phyloP scores from a whole-genome alignment of 192 early-diverging fungal species.

The Coemansia brasiliensis region DNA sequence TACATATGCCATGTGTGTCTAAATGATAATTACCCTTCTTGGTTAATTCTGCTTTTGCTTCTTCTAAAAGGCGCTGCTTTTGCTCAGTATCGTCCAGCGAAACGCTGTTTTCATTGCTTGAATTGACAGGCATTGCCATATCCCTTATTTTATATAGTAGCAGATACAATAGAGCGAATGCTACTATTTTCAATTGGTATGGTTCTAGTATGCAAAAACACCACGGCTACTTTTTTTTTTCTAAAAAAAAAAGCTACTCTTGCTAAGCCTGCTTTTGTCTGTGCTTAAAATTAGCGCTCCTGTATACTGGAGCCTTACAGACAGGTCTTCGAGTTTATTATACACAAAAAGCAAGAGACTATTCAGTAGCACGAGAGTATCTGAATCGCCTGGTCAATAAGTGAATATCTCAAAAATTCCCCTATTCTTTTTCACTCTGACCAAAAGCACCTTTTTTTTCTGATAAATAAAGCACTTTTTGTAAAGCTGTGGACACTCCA shows the following conservation, averaged over 20 bases:
- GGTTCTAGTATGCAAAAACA: too few relatives aligned
- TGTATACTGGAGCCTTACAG: not conserved
- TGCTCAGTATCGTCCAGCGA: conserved; percentile 28
- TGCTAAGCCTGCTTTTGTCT: too few relatives aligned
- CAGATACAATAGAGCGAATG: not conserved
- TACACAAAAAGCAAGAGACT: conserved; percentile 7
- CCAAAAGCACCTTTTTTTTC: too few relatives aligned
- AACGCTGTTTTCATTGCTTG: conserved; percentile 7
- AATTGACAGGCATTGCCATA: conserved; percentile 6
- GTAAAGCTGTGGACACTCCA: too few relatives aligned
- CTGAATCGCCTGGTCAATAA: too few relatives aligned
- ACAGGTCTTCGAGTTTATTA: conserved; percentile 6
- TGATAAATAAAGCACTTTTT: too few relatives aligned
- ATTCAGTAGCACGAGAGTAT: not conserved
- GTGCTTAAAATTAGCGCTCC: too few relatives aligned
- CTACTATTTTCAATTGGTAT: not conserved
- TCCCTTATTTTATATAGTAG: not conserved
- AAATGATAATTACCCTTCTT: conserved; percentile 42
- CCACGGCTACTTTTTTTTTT: too few relatives aligned
- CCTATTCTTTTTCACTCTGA: too few relatives aligned
- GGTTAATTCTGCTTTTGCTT: conserved; percentile 34
- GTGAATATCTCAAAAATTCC: too few relatives aligned
- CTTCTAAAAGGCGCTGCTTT: conserved; percentile 30
- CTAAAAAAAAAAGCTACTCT: too few relatives aligned
- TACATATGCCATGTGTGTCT: not conserved